phyloP scores from a whole-genome alignment of 306 rosid genomes.

The Rubus idaeus region DNA sequence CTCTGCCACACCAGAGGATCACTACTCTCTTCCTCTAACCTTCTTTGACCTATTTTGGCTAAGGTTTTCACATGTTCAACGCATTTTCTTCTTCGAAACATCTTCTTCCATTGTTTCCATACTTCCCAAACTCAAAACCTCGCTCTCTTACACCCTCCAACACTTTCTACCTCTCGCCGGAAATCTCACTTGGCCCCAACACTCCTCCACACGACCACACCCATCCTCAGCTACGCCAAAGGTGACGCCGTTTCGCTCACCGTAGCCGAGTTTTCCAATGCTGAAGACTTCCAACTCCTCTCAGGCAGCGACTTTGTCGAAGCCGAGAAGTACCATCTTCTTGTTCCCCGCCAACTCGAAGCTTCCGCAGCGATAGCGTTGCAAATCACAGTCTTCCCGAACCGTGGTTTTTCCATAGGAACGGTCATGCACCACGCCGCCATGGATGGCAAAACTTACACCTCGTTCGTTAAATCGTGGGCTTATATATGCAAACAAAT shows the following conservation, averaged over 20 bases:
- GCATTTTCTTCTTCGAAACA: constrained; percentile 42
- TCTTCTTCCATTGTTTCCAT: constrained; percentile 10
- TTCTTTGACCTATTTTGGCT: constrained; percentile 19
- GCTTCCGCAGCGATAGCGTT: constrained; percentile 26
- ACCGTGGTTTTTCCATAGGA: constrained; percentile 45
- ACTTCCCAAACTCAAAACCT: constrained; percentile 43
- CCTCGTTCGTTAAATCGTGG: constrained; percentile 23
- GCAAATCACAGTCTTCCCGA: constrained; percentile 44
- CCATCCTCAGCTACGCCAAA: constrained; percentile 27
- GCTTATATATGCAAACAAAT: constrained; percentile 10
- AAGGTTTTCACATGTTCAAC: constrained; percentile 24
- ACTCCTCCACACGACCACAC: constrained; percentile 35
- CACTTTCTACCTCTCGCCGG: constrained; percentile 47
- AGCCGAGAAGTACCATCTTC: background rate
- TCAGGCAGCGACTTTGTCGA: background rate
- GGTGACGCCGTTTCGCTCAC: constrained; percentile 23
- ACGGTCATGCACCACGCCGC: constrained; percentile 42
- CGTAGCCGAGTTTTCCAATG: constrained; percentile 13
- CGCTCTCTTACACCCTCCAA: constrained; percentile 49
- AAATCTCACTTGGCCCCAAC: constrained; percentile 34
- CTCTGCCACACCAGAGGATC: background rate
- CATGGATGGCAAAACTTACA: constrained; percentile 41
- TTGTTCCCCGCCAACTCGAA: constrained; percentile 19
- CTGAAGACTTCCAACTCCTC: constrained; percentile 10
- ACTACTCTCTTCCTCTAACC: background rate